phyloP scores from a whole-genome alignment of 1,284 basidiomycete genomes.

The Ustilago hordei region DNA sequence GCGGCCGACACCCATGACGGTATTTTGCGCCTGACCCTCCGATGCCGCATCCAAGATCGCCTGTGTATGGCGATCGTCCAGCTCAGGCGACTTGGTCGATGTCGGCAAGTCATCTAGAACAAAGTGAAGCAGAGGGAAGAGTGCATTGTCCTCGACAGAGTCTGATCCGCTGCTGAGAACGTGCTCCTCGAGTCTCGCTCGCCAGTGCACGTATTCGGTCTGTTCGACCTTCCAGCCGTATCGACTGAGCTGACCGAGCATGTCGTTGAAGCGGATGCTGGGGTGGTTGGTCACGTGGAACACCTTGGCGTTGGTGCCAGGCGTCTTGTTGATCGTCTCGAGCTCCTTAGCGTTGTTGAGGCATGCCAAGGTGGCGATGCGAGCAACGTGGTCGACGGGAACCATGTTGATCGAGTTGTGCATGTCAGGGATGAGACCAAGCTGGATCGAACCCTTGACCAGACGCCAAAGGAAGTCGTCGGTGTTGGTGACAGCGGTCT shows the following conservation, averaged over 20 bases:
- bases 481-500: conserved; percentile 87
- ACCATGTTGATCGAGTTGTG: conserved; percentile 99
- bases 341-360: conserved; percentile 46
- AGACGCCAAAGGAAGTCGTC: conserved; percentile 99
- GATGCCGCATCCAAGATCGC: conserved; percentile 75
- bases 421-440: conserved; percentile 95
- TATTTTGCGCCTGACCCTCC: conserved; percentile 70
- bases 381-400: conserved; percentile 95
- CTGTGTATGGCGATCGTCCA: conserved; percentile 87
- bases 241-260: conserved; percentile 80
- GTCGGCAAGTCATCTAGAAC: conserved; percentile 97
- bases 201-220: conserved; percentile 92
- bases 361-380: conserved; percentile 75
- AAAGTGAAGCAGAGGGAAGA: conserved; percentile 97
- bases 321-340: conserved; percentile 72
- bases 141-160: conserved; percentile 85
- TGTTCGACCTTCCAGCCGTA: conserved; percentile 85
- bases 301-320: conserved; percentile 75
- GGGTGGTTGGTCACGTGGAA: conserved; percentile 90
- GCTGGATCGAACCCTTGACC: conserved; percentile 96
- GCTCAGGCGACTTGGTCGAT: conserved; percentile 90
- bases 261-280: conserved; percentile 87
- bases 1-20: conserved; percentile 79
- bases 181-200: conserved; percentile 90
- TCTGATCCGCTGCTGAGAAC: conserved; percentile 74